A percentile compares a stretch with the other conserved stretches of the same genome.
Conservation (phyloP, 2,329 filamentous ascomycete species). For the Orbilia oligospora region DNA sequence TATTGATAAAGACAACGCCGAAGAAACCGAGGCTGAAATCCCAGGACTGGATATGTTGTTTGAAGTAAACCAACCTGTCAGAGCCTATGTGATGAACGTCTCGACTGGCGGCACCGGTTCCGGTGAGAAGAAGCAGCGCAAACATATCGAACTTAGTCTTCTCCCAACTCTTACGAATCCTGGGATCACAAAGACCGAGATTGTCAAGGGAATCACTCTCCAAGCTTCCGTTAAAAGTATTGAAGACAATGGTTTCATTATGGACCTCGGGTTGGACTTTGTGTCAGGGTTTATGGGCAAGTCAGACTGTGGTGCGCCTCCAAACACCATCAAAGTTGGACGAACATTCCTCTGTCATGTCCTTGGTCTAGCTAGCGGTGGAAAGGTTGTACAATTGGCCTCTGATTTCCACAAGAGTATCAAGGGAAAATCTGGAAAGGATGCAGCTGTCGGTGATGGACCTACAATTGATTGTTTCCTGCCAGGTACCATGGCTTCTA, state of each 20-base stretch:
- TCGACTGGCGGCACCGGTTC: slow-evolving; percentile 66
- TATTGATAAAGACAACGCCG: slow-evolving; percentile 72
- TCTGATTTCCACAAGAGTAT: slow-evolving; percentile 78
- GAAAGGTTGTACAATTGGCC: slow-evolving; percentile 89
- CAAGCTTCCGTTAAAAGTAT: slow-evolving; percentile 91
- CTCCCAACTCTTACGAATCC: slow-evolving; percentile 84
- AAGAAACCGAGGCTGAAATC: slow-evolving; percentile 71
- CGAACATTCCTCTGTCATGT: slow-evolving; percentile 87
- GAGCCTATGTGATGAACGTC: slow-evolving; percentile 85
- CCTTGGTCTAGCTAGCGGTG: slow-evolving; percentile 79
- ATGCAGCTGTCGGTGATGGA: slow-evolving; percentile 72
- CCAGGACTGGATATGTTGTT: slow-evolving; percentile 81
- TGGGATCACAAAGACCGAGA: slow-evolving; percentile 78
- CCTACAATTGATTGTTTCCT: slow-evolving; percentile 91
- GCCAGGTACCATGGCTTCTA: slow-evolving; percentile 85
- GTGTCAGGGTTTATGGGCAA: slow-evolving; percentile 84
- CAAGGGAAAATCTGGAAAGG: slow-evolving; percentile 63
- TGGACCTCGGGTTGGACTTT: slow-evolving; percentile 84
- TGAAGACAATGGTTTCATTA: slow-evolving; percentile 95
- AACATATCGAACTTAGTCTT: slow-evolving; percentile 88
- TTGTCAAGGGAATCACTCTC: slow-evolving; percentile 81
- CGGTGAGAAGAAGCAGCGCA: slow-evolving; percentile 76
- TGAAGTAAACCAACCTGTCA: slow-evolving; percentile 85
- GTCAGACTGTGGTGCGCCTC: slow-evolving; percentile 77
- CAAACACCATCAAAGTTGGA: slow-evolving; percentile 69